phyloP scores from a whole-genome alignment of 148 eudicot species.

The Camellia sinensis region DNA sequence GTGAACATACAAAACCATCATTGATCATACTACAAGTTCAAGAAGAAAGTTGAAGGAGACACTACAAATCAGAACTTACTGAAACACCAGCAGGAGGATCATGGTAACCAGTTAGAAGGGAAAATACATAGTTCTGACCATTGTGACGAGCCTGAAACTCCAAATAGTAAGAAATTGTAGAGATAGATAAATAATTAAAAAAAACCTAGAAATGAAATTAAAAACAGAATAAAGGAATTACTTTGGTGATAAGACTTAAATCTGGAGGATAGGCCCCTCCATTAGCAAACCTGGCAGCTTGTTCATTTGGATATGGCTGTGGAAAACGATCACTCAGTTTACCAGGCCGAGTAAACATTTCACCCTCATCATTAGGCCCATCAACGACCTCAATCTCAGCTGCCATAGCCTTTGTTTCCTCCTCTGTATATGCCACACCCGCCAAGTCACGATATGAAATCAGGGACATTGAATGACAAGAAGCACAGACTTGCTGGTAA shows the following conservation, averaged over 20 bases:
- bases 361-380: constrained; percentile 99
- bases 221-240: constrained; percentile 22
- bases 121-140: constrained; percentile 93
- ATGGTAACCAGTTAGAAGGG: constrained; percentile 88
- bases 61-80: constrained; percentile 38
- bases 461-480: constrained; percentile 89
- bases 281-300: constrained; percentile 97
- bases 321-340: constrained; percentile 91
- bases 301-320: constrained; percentile 84
- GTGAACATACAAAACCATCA: not conserved
- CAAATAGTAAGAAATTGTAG: constrained; percentile 2
- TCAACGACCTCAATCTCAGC: constrained; percentile 96
- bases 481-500: constrained; percentile 90
- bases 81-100: constrained; percentile 98
- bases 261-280: constrained; percentile 99
- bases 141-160: constrained; percentile 85
- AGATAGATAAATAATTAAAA: not conserved
- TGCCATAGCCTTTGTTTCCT: constrained; percentile 93
- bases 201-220: not conserved
- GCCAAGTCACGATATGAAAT: constrained; percentile 92
- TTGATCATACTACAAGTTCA: not conserved
- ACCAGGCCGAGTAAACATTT: constrained; percentile 96
- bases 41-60: not conserved
- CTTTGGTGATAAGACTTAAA: constrained; percentile 91
- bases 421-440: constrained; percentile 98